Evolutionary conservation across 257 asterid species (phyloP).

Genomic region (Solanum acaule): DNA sequence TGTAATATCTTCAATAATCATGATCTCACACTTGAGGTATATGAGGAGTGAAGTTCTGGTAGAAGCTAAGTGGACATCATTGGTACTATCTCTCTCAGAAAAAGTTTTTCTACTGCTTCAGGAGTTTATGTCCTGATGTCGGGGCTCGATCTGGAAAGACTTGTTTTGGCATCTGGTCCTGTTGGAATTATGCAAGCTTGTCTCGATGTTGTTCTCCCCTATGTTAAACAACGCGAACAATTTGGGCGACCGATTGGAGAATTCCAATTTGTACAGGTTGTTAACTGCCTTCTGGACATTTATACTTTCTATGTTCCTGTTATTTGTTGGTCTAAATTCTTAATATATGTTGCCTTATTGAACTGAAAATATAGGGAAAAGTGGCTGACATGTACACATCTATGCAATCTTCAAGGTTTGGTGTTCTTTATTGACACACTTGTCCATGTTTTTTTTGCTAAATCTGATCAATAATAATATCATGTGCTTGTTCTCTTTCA

Average conservation of each 20-base stretch:
- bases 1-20: background rate
- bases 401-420: conserved; percentile 86
- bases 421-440: background rate
- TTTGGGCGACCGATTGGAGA: conserved; percentile 90
- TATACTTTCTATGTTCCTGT: background rate
- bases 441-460: background rate
- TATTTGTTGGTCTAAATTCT: background rate
- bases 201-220: conserved; percentile 91
- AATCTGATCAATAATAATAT: background rate
- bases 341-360: conserved; percentile 3
- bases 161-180: conserved; percentile 93
- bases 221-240: conserved; percentile 80
- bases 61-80: background rate
- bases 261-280: conserved; percentile 87
- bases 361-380: conserved; percentile 62
- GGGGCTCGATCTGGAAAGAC: conserved; percentile 95
- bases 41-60: background rate
- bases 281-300: background rate
- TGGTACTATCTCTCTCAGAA: background rate
- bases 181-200: conserved; percentile 96
- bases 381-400: conserved; percentile 94
- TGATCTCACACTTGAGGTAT: background rate
- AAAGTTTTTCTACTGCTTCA: conserved; percentile 24
- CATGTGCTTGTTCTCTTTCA: background rate
- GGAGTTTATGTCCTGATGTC: conserved; percentile 99